phyloP scores from a whole-genome alignment of 371 early-diverging fungal species.

The Mortierella sp. region DNA sequence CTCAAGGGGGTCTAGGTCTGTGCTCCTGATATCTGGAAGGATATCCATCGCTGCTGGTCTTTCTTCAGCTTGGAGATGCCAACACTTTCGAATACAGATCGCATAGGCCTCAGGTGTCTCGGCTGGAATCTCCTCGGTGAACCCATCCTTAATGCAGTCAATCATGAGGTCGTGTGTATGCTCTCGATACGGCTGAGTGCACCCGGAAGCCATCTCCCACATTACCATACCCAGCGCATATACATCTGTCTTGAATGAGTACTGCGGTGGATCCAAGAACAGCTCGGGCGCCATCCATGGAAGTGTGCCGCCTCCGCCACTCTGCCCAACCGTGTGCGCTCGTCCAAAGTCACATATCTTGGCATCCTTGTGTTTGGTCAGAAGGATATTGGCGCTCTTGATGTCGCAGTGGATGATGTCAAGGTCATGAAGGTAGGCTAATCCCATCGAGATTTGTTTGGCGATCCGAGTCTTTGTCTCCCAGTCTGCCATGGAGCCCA shows the following conservation, averaged over 20 bases:
- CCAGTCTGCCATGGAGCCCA: background rate
- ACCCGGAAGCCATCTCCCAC: constrained; percentile 18
- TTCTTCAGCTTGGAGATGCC: background rate
- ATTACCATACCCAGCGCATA: constrained; percentile 17
- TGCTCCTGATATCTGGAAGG: too few relatives aligned
- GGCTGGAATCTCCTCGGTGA: constrained; percentile 6
- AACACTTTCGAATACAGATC: constrained; percentile 1
- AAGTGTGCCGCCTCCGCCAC: too few relatives aligned
- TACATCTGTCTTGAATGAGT: constrained; percentile 13
- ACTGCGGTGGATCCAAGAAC: background rate
- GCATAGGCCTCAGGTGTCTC: constrained; percentile 1
- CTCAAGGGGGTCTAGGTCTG: too few relatives aligned
- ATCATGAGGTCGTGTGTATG: background rate
- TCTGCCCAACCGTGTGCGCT: too few relatives aligned
- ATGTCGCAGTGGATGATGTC: constrained; percentile 13
- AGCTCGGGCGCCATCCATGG: too few relatives aligned
- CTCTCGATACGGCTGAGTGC: constrained; percentile 6
- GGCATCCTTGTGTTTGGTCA: too few relatives aligned
- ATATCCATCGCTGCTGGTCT: too few relatives aligned
- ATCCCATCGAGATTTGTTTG: constrained; percentile 4
- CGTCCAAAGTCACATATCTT: too few relatives aligned
- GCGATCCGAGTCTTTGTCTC: constrained; percentile 6
- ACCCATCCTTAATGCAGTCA: background rate
- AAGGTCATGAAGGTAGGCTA: constrained; percentile 11
- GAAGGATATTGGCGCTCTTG: constrained; percentile 13